Evolutionary conservation across 192 early-diverging fungal species (phyloP), one percentile per base, ranked within the genome.

Genomic region (Spinellus fusiger): DNA sequence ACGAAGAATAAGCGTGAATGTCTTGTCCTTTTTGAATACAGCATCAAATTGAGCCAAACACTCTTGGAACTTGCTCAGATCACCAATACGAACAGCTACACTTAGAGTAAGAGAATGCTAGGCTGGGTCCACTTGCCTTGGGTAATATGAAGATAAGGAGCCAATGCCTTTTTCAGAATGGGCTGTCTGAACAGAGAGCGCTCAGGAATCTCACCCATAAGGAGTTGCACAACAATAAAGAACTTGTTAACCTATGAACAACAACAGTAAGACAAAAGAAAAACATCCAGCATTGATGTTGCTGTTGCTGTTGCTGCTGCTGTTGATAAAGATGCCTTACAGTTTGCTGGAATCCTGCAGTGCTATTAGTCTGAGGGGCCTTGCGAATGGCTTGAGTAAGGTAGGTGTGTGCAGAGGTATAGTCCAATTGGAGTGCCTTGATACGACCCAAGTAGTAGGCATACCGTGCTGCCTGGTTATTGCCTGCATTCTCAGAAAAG

Each of bases 181-280:
- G 90, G 87, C 62, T 93, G 85, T 57, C 94, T 80, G 82, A 99
- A 99, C 26, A 95, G 70, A 34, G 90, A 88, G 53, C 95, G 82
- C 62, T 98, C 95, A 12, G 97, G 95, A 58, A 99, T 97, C 64
- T 99, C 94, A 25, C 97, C 97, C 91, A 96, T 96, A 73, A 99
- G 74, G 55, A 99, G 74, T 77, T 99, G 94, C 2, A 99, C 95
- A 69, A 98, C 94, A 48, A 99, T 93, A 29, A 89, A 86, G 27
- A 99, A 82, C 75, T 99, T 99, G 78, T 95, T 51, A n/a, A n/a
- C n/a, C n/a, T n/a, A n/a, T n/a, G n/a, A n/a, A n/a, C n/a, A n/a
- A n/a, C n/a, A n/a, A n/a, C n/a, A n/a, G n/a, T n/a, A n/a, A n/a
- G 28, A 54, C 29, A 33, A 91, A 84, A 74, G 97, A 94, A 68